Percentiles rank a stretch among this genome's conserved stretches.
phyloP scores from a whole-genome alignment of 306 rosid species.

The Lablab purpureus region DNA sequence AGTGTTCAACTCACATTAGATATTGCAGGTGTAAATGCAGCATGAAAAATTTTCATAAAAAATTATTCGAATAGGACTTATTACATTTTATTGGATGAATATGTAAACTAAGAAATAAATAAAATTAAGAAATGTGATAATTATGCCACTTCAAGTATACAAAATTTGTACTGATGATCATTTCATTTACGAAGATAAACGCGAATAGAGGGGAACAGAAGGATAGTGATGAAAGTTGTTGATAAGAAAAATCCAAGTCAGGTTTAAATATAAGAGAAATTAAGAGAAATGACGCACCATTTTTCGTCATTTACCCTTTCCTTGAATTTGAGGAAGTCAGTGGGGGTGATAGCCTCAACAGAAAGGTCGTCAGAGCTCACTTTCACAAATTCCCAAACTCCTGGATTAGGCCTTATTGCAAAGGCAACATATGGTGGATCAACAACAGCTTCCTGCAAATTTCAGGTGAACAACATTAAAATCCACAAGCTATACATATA shows the following conservation, averaged over 20 bases:
- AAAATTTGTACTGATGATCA: not conserved
- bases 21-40: not conserved
- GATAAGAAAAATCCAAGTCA: not conserved
- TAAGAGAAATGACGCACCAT: conserved; percentile 56
- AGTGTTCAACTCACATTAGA: not conserved
- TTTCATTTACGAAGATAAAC: not conserved
- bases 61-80: not conserved
- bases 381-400: conserved; percentile 80
- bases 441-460: conserved; percentile 83
- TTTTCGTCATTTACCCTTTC: conserved; percentile 68
- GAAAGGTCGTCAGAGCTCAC: conserved; percentile 75
- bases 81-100: not conserved
- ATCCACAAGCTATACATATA: not conserved
- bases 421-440: conserved; percentile 84
- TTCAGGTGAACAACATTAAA: conserved; percentile 7
- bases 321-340: conserved; percentile 71
- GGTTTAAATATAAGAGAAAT: not conserved
- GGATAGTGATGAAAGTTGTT: not conserved
- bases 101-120: not conserved
- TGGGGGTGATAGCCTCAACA: conserved; percentile 62
- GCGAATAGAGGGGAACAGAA: not conserved
- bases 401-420: conserved; percentile 83
- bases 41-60: not conserved
- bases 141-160: not conserved
- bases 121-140: not conserved